Percentiles rank a stretch among this genome's conserved stretches.
phyloP scores from a whole-genome alignment of 805 yeast species.

The Pichia gijzeniarum region DNA sequence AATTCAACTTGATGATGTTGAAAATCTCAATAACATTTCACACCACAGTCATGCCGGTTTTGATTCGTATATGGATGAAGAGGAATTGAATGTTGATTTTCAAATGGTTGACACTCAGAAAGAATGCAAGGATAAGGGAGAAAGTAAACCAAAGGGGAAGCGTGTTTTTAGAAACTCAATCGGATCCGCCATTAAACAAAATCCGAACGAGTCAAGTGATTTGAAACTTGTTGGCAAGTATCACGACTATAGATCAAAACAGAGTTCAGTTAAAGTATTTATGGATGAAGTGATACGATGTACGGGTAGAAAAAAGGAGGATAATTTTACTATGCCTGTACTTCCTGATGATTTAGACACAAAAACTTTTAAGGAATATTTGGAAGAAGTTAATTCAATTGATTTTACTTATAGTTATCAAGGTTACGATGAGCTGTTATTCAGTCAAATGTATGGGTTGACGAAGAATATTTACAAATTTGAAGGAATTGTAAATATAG shows the following conservation, averaged over 20 bases:
- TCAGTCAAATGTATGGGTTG: not conserved
- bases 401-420: slow-evolving; percentile 1
- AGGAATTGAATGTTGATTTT: slow-evolving; percentile 3
- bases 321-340: slow-evolving; percentile 1
- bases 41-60: no score
- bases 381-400: slow-evolving; percentile 1
- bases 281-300: not conserved
- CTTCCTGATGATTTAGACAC: slow-evolving; percentile 1
- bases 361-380: not conserved
- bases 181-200: not conserved
- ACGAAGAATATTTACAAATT: slow-evolving; percentile 3
- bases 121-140: no score
- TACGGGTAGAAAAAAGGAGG: no score
- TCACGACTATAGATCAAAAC: not conserved
- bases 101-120: not conserved
- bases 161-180: not conserved
- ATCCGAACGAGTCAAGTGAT: not conserved
- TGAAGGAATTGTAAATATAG: slow-evolving; percentile 5
- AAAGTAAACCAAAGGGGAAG: not conserved
- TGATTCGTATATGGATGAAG: slow-evolving; percentile 3
- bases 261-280: not conserved
- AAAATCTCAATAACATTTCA: no score
- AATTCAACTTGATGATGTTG: not conserved
- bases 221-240: not conserved
- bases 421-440: not conserved